Percentiles rank a stretch among this genome's conserved stretches.
Evolutionary conservation across 1,284 basidiomycete species (phyloP).

Genomic region (Gomphus bonarii): DNA sequence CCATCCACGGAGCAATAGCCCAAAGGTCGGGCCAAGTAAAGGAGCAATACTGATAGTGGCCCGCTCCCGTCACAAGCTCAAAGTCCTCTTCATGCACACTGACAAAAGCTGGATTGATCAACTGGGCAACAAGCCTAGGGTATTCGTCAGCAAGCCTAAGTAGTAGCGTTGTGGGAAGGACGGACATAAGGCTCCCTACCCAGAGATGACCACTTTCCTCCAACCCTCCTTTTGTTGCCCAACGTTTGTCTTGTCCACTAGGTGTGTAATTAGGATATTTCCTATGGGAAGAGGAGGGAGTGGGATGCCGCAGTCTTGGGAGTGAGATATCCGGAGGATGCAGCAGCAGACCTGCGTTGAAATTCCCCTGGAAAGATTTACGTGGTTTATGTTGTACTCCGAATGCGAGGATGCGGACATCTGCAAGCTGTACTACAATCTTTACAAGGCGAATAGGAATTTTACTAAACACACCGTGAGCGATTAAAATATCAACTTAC

Average conservation of each 20-base stretch:
- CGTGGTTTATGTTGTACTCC: constrained; percentile 52
- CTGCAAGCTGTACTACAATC: constrained; percentile 58
- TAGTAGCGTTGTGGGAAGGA: constrained; percentile 7
- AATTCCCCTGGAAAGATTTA: constrained; percentile 46
- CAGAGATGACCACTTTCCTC: constrained; percentile 57
- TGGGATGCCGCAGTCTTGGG: constrained; percentile 35
- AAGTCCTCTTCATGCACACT: constrained; percentile 34
- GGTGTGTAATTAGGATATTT: constrained; percentile 67
- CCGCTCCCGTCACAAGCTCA: constrained; percentile 37
- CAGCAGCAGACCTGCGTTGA: constrained; percentile 52
- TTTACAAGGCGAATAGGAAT: constrained; percentile 18
- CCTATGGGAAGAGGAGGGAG: constrained; percentile 40
- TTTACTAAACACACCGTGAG: not conserved
- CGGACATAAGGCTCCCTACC: constrained; percentile 65
- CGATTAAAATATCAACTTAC: constrained; percentile 11
- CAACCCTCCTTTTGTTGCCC: constrained; percentile 39
- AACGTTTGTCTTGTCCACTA: constrained; percentile 55
- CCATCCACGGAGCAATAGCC: constrained; percentile 69
- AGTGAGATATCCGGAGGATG: constrained; percentile 50
- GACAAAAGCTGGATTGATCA: constrained; percentile 32
- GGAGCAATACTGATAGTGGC: constrained; percentile 51
- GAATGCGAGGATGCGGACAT: constrained; percentile 63
- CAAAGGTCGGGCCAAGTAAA: constrained; percentile 58
- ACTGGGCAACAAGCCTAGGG: constrained; percentile 53
- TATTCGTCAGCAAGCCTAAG: constrained; percentile 9